Conservation (phyloP, 441 rosid genomes). For the Pelargonium citronellum region DNA sequence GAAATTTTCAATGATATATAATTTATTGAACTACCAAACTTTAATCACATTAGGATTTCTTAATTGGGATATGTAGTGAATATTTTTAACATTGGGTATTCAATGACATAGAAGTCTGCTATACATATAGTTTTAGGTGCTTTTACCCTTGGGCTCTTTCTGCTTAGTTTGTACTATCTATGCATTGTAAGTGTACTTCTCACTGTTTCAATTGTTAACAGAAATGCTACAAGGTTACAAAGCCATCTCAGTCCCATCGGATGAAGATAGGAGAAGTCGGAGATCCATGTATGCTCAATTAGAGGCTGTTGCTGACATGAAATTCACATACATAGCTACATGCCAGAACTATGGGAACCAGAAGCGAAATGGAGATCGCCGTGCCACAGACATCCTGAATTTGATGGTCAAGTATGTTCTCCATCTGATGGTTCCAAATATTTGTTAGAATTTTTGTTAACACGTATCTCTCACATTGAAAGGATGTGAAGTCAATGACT, state of each 20-base stretch:
- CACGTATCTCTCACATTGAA: no score
- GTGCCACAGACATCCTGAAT: slow-evolving; percentile 90
- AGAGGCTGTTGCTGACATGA: slow-evolving; percentile 95
- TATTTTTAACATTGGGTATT: slow-evolving; percentile 4
- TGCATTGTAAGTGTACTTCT: slow-evolving; percentile 9
- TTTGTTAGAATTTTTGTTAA: neutral
- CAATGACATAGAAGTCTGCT: neutral
- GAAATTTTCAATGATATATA: neutral
- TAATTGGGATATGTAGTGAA: slow-evolving; percentile 11
- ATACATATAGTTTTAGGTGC: slow-evolving; percentile 4
- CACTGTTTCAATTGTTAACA: slow-evolving; percentile 33
- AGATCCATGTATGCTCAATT: slow-evolving; percentile 69
- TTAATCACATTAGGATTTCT: slow-evolving; percentile 5
- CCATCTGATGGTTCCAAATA: slow-evolving; percentile 10
- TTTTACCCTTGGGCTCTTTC: slow-evolving; percentile 7
- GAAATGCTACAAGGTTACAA: slow-evolving; percentile 93
- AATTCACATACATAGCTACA: slow-evolving; percentile 93
- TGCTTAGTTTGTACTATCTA: slow-evolving; percentile 2
- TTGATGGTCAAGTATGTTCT: slow-evolving; percentile 90
- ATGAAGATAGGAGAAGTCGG: slow-evolving; percentile 84
- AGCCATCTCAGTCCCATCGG: slow-evolving; percentile 69
- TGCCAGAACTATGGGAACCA: slow-evolving; percentile 94
- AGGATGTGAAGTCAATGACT: no score
- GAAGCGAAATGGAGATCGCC: slow-evolving; percentile 87
- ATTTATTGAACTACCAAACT: neutral